Evolutionary conservation across 1,139 yeast genomes (phyloP), one percentile per base, ranked within the genome.

Genomic region (Yamadazyma jaroonii): DNA sequence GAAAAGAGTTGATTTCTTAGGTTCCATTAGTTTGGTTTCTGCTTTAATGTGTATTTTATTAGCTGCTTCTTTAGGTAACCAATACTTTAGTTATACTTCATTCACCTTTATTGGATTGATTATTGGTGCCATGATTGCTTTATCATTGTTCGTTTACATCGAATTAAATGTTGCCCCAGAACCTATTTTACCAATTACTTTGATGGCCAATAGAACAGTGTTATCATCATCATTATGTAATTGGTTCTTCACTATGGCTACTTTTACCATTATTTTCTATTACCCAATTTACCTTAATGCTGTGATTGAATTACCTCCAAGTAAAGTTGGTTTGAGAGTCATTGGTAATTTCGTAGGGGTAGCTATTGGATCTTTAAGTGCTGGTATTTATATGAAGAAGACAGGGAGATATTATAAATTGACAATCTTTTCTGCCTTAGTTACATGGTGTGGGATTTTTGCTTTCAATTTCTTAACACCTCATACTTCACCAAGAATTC

Each of bases 21-120:
- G 97, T 2, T 77, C 90, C 1, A 54, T 74, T 21, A 62, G 78
- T 17, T 64, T 85, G 53, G 83, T 86, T 31, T 44, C 65, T 10
- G 63, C 84, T 9, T 66, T 87, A 47, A 71, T 72, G 49, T 53
- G 62, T 9, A 50, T 72, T n/a, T 58, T 87, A 62, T 59, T 81
- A 14, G 87, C 88, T 9, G 79, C 88, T 12, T 77, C 88, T 0
- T 63, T 83, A 37, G 89, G 84, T 3, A 90, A 92, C 9, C 70
- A 71, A 42, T 74, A 73, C 27, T 54, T 81, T 46, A 62, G 75
- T 31, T 72, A 61, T 42, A 45, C 57, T 3, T 62, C 67, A 2
- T 39, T 36, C 13, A 39, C 57, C 3, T 75, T 80, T 39, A 46
- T 65, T 14, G 50, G 50, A 0, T 50, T 70, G 34, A 32, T 57